A percentile compares a stretch with the other conserved stretches of the same genome.
phyloP scores from a whole-genome alignment of 768 basidiomycete species.

The Tephrocybe sp. region DNA sequence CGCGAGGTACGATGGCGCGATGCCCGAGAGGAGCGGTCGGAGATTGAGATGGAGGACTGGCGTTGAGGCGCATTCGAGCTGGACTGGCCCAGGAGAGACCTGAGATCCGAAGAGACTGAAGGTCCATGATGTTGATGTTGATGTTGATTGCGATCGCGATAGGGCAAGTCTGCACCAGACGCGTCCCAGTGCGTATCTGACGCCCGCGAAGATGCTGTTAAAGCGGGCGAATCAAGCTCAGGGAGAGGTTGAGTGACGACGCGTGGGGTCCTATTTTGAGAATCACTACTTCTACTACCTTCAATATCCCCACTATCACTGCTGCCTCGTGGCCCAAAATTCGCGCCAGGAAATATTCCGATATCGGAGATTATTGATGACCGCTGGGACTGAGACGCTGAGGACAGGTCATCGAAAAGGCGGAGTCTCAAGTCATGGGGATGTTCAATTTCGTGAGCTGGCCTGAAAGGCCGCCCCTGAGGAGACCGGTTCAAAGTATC shows the following conservation, averaged over 20 bases:
- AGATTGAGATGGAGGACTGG: not conserved
- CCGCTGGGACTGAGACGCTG: not conserved
- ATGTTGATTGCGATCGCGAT: conserved; percentile 3
- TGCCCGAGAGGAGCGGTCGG: conserved; percentile 5
- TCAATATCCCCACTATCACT: not conserved
- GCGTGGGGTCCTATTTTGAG: conserved; percentile 7
- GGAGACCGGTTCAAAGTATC: not conserved
- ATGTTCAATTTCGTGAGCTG: conserved; percentile 5
- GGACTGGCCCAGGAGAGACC: conserved; percentile 3
- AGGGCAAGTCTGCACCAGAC: not conserved
- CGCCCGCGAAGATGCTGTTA: not conserved
- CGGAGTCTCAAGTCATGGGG: conserved; percentile 10
- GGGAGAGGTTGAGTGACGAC: not conserved
- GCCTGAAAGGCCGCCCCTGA: conserved; percentile 2
- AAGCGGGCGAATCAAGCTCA: not conserved
- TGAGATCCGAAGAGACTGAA: not conserved
- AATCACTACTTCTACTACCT: not conserved
- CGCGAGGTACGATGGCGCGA: conserved; percentile 3
- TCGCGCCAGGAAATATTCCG: not conserved
- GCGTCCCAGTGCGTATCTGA: conserved; percentile 3
- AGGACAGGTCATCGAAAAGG: conserved; percentile 5
- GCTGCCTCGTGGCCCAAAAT: not conserved
- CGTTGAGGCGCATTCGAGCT: not conserved
- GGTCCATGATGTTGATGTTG: not conserved
- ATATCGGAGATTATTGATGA: conserved; percentile 5